These are phyloP conservation scores for Coemansia javaensis DNA, from an alignment of 192 early-diverging fungal genomes.

Conservation along the genomic window DNA sequence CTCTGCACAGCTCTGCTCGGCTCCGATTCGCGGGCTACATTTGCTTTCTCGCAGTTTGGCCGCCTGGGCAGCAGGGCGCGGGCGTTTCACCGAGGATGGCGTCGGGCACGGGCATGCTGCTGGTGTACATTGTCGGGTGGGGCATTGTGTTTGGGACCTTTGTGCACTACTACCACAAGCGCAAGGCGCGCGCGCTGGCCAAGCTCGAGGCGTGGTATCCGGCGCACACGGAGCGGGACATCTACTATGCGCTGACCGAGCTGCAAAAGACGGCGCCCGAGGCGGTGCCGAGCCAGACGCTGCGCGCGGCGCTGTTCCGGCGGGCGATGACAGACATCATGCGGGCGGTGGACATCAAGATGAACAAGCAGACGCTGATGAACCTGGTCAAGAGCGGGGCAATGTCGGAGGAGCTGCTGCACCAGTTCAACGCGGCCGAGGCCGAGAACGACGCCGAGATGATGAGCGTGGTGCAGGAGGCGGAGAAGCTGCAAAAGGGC, in stretches of 20 bases:
- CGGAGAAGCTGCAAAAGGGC: conserved; percentile 67
- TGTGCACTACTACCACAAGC: conserved; percentile 53
- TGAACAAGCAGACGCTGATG: conserved; percentile 73
- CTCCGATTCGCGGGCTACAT: too few species aligned
- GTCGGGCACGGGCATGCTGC: conserved; percentile 47
- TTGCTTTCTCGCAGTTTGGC: too few species aligned
- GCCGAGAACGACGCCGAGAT: conserved; percentile 73
- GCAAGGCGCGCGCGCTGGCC: conserved; percentile 43
- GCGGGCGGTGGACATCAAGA: conserved; percentile 66
- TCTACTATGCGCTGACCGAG: conserved; percentile 61
- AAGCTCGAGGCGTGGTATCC: conserved; percentile 68
- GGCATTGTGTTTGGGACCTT: conserved; percentile 53
- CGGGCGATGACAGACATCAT: conserved; percentile 77
- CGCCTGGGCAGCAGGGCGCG: too few species aligned
- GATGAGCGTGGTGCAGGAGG: conserved; percentile 75
- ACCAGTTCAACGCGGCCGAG: conserved; percentile 70
- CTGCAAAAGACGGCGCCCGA: conserved; percentile 48
- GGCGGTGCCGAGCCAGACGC: conserved; percentile 53
- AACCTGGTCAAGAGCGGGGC: conserved; percentile 72
- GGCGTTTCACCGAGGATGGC: conserved; percentile 37
- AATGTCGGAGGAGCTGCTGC: conserved; percentile 79
- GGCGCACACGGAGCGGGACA: conserved; percentile 54
- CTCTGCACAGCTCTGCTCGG: too few species aligned
- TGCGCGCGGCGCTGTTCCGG: conserved; percentile 69
- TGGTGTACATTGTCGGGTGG: conserved; percentile 52